Conservation (phyloP, 495 filamentous ascomycete species). For the Melanomma pulvis-pyrius region DNA sequence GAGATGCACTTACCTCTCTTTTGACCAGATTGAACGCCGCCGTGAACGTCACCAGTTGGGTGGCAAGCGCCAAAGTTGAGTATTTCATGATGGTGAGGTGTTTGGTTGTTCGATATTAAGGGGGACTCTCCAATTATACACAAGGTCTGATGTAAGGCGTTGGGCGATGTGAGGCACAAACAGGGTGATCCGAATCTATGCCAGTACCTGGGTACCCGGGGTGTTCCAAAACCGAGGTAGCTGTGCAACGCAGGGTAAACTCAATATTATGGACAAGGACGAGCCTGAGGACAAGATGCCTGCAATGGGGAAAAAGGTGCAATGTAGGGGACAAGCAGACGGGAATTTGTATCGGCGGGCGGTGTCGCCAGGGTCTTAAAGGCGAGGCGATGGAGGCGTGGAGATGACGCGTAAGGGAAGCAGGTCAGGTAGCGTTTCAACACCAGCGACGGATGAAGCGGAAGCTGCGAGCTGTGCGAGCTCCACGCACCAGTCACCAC, state of each 20-base stretch:
- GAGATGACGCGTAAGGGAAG: not conserved
- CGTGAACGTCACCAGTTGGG: slow-evolving; percentile 27
- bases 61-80: slow-evolving; percentile 31
- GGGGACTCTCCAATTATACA: slow-evolving; percentile 5
- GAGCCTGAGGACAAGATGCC: not conserved
- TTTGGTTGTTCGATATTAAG: not conserved
- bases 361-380: not conserved
- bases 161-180: not conserved
- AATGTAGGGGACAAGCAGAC: not conserved
- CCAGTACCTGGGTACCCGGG: too few species aligned
- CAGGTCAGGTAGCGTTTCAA: not conserved
- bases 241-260: not conserved
- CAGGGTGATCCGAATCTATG: too few species aligned
- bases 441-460: not conserved
- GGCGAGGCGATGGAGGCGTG: not conserved
- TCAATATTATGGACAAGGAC: not conserved
- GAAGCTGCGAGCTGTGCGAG: not conserved
- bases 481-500: not conserved
- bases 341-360: not conserved
- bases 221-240: not conserved
- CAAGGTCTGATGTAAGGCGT: not conserved
- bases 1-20: slow-evolving; percentile 36
- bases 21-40: slow-evolving; percentile 41
- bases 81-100: slow-evolving; percentile 26
- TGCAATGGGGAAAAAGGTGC: not conserved